These are phyloP conservation scores for Fusarium hostae DNA, from an alignment of 2,329 filamentous ascomycete genomes.

Conservation along the genomic window DNA sequence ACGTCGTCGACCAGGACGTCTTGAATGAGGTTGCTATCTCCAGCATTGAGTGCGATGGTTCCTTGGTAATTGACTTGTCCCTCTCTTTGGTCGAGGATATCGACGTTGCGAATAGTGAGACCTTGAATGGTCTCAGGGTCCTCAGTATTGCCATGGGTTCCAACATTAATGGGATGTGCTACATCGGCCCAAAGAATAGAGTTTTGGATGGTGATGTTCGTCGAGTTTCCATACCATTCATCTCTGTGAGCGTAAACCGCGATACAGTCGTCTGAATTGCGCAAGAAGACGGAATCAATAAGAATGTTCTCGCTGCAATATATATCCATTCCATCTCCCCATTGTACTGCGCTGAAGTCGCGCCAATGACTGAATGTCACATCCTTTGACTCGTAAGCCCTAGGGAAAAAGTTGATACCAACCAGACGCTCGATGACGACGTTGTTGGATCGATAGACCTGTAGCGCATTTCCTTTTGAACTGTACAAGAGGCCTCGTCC, in stretches of 20 bases:
- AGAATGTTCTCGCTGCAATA: not conserved
- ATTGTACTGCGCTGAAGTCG: not conserved
- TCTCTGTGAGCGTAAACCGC: not conserved
- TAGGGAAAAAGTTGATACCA: accelerated
- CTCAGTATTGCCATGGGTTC: not conserved
- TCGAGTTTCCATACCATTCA: not conserved
- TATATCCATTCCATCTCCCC: not conserved
- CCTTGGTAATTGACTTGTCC: not conserved
- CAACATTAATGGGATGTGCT: not conserved
- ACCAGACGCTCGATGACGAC: not conserved
- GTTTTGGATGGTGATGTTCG: not conserved
- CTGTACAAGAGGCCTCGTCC: not conserved
- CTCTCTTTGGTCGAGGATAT: not conserved
- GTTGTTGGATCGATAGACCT: not conserved
- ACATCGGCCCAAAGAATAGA: not conserved
- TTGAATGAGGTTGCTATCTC: not conserved
- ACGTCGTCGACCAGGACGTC: not conserved
- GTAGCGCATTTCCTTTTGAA: accelerated
- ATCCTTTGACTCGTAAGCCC: not conserved
- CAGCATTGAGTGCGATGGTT: not conserved
- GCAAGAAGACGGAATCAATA: not conserved
- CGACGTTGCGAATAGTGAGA: not conserved
- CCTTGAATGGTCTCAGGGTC: not conserved
- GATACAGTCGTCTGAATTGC: not conserved
- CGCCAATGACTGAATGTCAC: not conserved